Base-by-base conservation (phyloP, 2,329 filamentous ascomycete species). In the Periglandula ipomoeae region DNA sequence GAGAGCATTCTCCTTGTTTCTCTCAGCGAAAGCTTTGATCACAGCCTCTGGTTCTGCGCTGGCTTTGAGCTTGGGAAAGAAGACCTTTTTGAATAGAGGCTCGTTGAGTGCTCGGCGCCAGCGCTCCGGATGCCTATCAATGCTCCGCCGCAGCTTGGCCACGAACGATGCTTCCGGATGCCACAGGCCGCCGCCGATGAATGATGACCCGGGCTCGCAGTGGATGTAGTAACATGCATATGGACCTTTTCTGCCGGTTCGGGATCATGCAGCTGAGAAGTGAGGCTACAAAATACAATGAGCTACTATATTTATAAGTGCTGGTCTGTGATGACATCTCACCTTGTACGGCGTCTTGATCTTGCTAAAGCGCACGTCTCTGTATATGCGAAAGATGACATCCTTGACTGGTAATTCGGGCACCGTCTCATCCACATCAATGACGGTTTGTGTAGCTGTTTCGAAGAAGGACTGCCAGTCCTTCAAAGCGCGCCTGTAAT, bases 161-260 rank as follows among this genome's bases (percentile, higher is more conserved):
- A 93, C 69, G n/a, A 81, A 72, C 4, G 71, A 68, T 2, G 79
- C 76, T 46, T 89, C 85, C 2, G 88, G 87, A 58, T 84, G 79
- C 87, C 87, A 95, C 15, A 94, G 69, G 1, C 90, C 89, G 42
- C 87, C 88, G 50, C 86, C 89, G 38, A 94, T 71, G 57, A 91
- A 86, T 61, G 81, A 84, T 45, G 76, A 70, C 3, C 72, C 73
- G 10, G 89, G 88, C 62, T 91, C 80, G 54, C 87, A 76, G 64
- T 95, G 89, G 19, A 95, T 69, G 67, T 95, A 95, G 69, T 95
- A 95, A 61, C 82, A 84, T 6, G 89, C 89, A 65, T 93, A 94
- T 9, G 86, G 84, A 0, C 88, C 88, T 66, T 95, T 95, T 48
- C 86, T 79, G 19, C 89, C 89, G 0, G 89, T 94, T 19, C 89